A percentile compares a stretch with the other conserved stretches of the same genome.
phyloP scores from a whole-genome alignment of 2,329 filamentous ascomycete species.

The Hymenoscyphus infarciens region DNA sequence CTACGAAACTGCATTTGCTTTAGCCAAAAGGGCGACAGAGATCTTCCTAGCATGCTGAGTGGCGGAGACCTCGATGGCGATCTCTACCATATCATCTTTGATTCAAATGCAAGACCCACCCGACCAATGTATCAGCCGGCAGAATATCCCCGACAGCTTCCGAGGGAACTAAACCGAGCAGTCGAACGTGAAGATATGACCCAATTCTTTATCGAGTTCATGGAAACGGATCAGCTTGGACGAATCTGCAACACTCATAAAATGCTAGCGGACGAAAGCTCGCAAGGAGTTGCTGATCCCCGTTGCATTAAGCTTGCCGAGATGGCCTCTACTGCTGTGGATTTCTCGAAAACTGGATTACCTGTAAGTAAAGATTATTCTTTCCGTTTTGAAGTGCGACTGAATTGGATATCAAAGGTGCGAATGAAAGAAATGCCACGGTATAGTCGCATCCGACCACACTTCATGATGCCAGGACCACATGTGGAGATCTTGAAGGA shows the following conservation, averaged over 20 bases:
- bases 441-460: constrained; percentile 1
- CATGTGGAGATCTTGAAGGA: constrained; percentile 1
- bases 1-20: constrained; percentile 77
- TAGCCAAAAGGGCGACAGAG: constrained; percentile 66
- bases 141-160: constrained; percentile 60
- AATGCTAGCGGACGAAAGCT: constrained; percentile 57
- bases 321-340: constrained; percentile 6
- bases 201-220: constrained; percentile 76
- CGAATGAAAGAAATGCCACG: constrained; percentile 1
- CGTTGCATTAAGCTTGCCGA: constrained; percentile 3
- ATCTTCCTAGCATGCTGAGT: constrained; percentile 73
- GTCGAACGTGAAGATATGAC: constrained; percentile 67
- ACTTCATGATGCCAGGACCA: constrained; percentile 6
- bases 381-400: not conserved
- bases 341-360: constrained; percentile 9
- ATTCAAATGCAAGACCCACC: constrained; percentile 50
- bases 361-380: not conserved
- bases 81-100: constrained; percentile 73
- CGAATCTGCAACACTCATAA: constrained; percentile 63
- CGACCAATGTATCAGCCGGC: constrained; percentile 51
- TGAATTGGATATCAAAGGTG: not conserved
- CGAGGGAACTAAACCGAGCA: constrained; percentile 54
- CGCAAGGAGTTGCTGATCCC: constrained; percentile 48
- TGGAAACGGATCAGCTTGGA: constrained; percentile 63
- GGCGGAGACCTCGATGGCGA: constrained; percentile 86